phyloP scores from a whole-genome alignment of 306 rosid species.

The Herpetospermum pedunculosum region DNA sequence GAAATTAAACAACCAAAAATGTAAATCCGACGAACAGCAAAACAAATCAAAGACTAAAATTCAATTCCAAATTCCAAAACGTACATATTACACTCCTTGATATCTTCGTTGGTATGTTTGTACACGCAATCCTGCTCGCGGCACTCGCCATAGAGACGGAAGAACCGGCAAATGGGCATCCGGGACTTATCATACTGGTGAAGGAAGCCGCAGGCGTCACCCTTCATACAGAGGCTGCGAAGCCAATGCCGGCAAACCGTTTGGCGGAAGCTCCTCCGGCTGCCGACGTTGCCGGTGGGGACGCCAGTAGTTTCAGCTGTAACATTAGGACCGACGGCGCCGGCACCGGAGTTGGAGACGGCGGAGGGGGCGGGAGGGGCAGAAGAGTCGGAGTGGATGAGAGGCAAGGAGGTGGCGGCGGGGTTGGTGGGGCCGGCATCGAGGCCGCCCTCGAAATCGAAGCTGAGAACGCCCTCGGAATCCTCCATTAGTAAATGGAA shows the following conservation, averaged over 20 bases:
- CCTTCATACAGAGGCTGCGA: slow-evolving; percentile 89
- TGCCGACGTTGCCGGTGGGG: slow-evolving; percentile 16
- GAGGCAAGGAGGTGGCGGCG: slow-evolving; percentile 28
- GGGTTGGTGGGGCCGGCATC: slow-evolving; percentile 39
- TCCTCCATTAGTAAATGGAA: slow-evolving; percentile 56
- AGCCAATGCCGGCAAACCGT: slow-evolving; percentile 99
- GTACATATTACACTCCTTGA: slow-evolving; percentile 97
- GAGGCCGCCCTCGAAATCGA: slow-evolving; percentile 98
- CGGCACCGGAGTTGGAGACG: slow-evolving; percentile 6
- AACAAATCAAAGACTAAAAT: not conserved
- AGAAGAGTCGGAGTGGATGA: slow-evolving; percentile 33
- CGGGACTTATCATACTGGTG: slow-evolving; percentile 95
- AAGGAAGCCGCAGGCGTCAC: slow-evolving; percentile 94
- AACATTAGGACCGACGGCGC: slow-evolving; percentile 3
- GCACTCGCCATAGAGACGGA: slow-evolving; percentile 85
- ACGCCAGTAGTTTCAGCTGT: slow-evolving; percentile 7
- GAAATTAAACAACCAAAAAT: not conserved
- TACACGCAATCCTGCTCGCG: slow-evolving; percentile 97
- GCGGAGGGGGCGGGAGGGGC: slow-evolving; percentile 13
- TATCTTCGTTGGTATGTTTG: slow-evolving; percentile 93
- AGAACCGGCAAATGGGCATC: slow-evolving; percentile 94
- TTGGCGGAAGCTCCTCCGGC: slow-evolving; percentile 86
- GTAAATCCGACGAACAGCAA: not conserved
- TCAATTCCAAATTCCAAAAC: slow-evolving; percentile 11
- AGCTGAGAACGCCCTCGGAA: slow-evolving; percentile 88